Percentiles rank a stretch among this genome's conserved stretches.
These are phyloP conservation scores for Aspergillus saccharolyticus DNA, from an alignment of 495 filamentous ascomycete genomes.

Conservation along the genomic window DNA sequence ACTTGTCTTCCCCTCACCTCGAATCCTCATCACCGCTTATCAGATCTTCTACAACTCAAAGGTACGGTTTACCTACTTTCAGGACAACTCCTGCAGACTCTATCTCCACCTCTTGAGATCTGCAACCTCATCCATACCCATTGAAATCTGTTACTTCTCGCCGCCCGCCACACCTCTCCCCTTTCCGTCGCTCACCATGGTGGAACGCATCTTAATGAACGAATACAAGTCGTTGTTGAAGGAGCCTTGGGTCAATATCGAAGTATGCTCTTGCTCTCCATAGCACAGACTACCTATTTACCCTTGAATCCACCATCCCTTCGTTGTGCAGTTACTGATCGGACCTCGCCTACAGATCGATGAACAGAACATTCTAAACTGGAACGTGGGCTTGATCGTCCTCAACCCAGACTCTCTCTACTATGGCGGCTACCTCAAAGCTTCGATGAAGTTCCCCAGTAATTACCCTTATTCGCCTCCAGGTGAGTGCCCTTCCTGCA, in stretches of 20 bases:
- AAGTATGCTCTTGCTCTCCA: constrained; percentile 45
- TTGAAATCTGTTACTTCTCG: background rate
- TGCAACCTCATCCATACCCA: too few species aligned
- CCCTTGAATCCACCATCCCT: background rate
- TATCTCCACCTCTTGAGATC: background rate
- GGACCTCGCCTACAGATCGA: constrained; percentile 50
- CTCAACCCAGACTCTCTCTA: constrained; percentile 88
- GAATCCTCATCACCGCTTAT: background rate
- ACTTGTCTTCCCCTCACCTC: background rate
- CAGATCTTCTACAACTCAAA: too few species aligned
- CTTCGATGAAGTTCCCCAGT: constrained; percentile 76
- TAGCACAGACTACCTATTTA: background rate
- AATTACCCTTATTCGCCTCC: constrained; percentile 93
- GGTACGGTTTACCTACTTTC: too few species aligned
- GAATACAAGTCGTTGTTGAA: constrained; percentile 78
- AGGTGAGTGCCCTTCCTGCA: constrained; percentile 27
- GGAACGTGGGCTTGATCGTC: constrained; percentile 84
- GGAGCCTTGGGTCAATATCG: constrained; percentile 91
- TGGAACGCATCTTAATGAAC: constrained; percentile 80
- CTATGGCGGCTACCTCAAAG: constrained; percentile 89
- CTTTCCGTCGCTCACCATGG: constrained; percentile 33
- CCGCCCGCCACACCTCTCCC: constrained; percentile 4
- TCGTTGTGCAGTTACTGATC: background rate
- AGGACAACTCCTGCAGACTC: background rate
- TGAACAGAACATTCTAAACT: constrained; percentile 72